These are phyloP conservation scores for Epithele typhae DNA, from an alignment of 768 basidiomycete genomes.

Conservation along the genomic window DNA sequence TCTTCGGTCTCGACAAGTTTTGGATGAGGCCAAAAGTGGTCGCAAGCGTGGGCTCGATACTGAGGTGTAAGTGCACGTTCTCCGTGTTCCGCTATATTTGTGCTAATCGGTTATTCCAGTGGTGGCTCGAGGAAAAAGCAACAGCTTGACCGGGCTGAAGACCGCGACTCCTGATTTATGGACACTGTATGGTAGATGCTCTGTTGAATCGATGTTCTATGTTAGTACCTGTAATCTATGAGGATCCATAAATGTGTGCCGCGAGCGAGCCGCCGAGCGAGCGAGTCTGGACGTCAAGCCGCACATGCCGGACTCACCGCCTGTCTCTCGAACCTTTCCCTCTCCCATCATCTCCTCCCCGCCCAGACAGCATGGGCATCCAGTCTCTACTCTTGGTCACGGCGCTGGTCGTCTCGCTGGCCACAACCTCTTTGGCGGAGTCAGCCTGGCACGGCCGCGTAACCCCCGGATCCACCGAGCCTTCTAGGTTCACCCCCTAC, in stretches of 20 bases:
- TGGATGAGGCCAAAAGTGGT: conserved; percentile 96
- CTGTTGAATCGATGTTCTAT: conserved; percentile 1
- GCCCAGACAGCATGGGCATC: conserved; percentile 11
- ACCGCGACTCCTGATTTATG: conserved; percentile 27
- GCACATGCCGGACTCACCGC: too few relatives aligned
- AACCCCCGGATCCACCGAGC: conserved; percentile 42
- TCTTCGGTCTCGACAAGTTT: conserved; percentile 96
- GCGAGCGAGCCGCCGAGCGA: too few relatives aligned
- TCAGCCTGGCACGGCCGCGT: conserved; percentile 70
- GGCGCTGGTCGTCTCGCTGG: conserved; percentile 20
- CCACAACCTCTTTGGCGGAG: conserved; percentile 25
- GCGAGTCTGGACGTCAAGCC: too few relatives aligned
- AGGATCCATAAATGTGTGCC: background rate
- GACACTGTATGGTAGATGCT: background rate
- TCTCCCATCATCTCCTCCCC: background rate
- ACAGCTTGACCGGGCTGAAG: conserved; percentile 61
- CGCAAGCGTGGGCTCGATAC: conserved; percentile 85
- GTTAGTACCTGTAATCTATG: conserved; percentile 13
- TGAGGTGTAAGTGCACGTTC: conserved; percentile 47
- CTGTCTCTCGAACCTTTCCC: background rate
- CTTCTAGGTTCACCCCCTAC: conserved; percentile 55
- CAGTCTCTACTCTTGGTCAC: conserved; percentile 7
- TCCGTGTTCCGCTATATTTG: background rate
- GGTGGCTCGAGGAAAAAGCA: conserved; percentile 62
- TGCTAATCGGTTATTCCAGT: conserved; percentile 34